These are phyloP conservation scores for Brassica carinata DNA, from an alignment of 345 rosid species.

Conservation along the genomic window DNA sequence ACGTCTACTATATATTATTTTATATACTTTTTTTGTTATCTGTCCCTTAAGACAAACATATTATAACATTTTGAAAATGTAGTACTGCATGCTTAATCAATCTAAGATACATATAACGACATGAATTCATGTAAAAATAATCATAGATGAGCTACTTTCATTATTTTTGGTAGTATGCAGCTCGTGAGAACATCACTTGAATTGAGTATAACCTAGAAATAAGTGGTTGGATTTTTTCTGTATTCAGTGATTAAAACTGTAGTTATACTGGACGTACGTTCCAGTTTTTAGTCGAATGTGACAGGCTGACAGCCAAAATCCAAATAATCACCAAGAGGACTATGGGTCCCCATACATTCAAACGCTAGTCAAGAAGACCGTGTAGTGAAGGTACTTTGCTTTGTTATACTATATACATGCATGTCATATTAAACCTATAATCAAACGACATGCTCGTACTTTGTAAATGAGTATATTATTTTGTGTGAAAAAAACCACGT, in stretches of 20 bases:
- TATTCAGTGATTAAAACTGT: conserved; percentile 16
- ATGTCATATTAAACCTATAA: not conserved
- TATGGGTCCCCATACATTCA: conserved; percentile 21
- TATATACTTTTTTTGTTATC: not conserved
- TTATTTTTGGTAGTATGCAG: not conserved
- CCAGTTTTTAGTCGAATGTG: not conserved
- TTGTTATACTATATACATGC: not conserved
- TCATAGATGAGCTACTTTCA: not conserved
- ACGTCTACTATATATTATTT: not conserved
- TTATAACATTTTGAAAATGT: not conserved
- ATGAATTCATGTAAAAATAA: not conserved
- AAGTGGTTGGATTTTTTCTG: not conserved
- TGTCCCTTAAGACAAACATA: not conserved
- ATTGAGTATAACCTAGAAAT: conserved; percentile 5
- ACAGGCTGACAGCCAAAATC: conserved; percentile 25
- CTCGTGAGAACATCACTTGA: conserved; percentile 18
- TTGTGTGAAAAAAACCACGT: not conserved
- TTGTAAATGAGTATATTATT: not conserved
- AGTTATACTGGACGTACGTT: conserved; percentile 2
- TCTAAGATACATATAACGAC: not conserved
- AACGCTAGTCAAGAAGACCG: conserved; percentile 30
- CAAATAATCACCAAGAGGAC: conserved; percentile 25
- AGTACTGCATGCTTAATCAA: not conserved
- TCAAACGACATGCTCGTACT: conserved; percentile 2
- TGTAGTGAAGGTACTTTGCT: not conserved